Percentiles rank a stretch among this genome's conserved stretches.
These are phyloP conservation scores for Cichorium intybus DNA, from an alignment of 140 eudicot species.

Conservation along the genomic window DNA sequence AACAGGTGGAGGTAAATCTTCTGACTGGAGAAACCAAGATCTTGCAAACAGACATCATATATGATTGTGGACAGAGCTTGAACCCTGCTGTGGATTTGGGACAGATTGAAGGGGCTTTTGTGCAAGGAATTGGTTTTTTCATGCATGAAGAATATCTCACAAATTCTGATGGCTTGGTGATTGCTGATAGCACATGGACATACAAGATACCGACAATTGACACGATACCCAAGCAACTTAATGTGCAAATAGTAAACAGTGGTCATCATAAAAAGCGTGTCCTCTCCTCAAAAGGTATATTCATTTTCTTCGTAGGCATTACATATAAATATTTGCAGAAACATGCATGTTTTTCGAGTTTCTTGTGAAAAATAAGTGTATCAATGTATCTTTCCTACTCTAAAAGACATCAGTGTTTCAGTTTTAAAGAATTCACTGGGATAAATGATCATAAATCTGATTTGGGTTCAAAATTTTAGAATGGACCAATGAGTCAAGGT, in stretches of 20 bases:
- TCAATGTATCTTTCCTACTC: too few relatives aligned
- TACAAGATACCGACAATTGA: conserved; percentile 94
- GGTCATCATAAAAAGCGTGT: conserved; percentile 81
- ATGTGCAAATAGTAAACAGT: conserved; percentile 74
- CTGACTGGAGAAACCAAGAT: conserved; percentile 82
- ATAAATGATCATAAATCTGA: too few relatives aligned
- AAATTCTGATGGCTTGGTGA: conserved; percentile 64
- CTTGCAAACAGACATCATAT: conserved; percentile 71
- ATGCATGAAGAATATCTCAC: conserved; percentile 83
- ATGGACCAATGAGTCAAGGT: too few relatives aligned
- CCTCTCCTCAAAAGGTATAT: conserved; percentile 86
- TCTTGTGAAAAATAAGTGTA: background rate
- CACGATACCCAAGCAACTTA: conserved; percentile 73
- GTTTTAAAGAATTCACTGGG: too few relatives aligned
- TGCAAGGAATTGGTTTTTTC: conserved; percentile 91
- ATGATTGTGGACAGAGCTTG: conserved; percentile 94
- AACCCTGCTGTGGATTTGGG: conserved; percentile 98
- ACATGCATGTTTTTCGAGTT: too few relatives aligned
- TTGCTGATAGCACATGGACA: conserved; percentile 82
- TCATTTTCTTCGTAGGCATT: background rate
- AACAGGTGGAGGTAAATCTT: conserved; percentile 83
- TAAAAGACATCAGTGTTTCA: too few relatives aligned
- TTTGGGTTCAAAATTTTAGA: too few relatives aligned
- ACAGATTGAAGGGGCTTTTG: conserved; percentile 98
- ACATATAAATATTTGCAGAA: background rate